These are phyloP conservation scores for Oryza meridionalis DNA, from an alignment of 176 grass and related monocot species.

Conservation along the genomic window DNA sequence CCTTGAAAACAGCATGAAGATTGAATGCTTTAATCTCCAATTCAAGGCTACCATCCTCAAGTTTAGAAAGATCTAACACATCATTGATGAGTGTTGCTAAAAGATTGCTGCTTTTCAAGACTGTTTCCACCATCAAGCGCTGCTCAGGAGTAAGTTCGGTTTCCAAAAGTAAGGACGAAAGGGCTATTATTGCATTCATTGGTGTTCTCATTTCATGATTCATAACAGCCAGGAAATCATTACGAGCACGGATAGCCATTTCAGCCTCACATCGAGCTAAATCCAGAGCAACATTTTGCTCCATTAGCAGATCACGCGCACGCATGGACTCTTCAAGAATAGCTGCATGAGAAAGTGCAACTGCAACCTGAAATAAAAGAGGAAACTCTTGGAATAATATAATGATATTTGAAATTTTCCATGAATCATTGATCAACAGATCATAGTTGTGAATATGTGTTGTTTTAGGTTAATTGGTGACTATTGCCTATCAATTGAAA, in stretches of 20 bases:
- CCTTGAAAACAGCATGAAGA: conserved; percentile 70
- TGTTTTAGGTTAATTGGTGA: not conserved
- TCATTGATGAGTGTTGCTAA: conserved; percentile 93
- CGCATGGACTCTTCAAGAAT: conserved; percentile 99
- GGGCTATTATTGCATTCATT: conserved; percentile 95
- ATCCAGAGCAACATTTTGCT: conserved; percentile 96
- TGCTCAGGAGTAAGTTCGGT: conserved; percentile 90
- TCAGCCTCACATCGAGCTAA: conserved; percentile 84
- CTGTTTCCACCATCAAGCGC: conserved; percentile 87
- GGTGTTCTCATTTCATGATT: conserved; percentile 99
- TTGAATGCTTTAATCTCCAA: conserved; percentile 67
- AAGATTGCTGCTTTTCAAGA: conserved; percentile 89
- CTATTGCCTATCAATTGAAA: not conserved
- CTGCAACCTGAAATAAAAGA: conserved; percentile 74
- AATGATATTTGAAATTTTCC: not conserved
- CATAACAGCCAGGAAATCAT: conserved; percentile 98
- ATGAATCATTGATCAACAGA: conserved; percentile 1
- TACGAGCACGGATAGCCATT: conserved; percentile 94
- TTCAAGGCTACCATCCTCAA: conserved; percentile 83
- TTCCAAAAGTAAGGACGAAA: conserved; percentile 91
- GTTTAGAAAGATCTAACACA: conserved; percentile 87
- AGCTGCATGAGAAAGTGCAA: conserved; percentile 93
- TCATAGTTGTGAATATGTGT: not conserved
- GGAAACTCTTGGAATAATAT: not conserved
- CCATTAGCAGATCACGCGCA: conserved; percentile 89